Percentiles rank a stretch among this genome's conserved stretches.
These are phyloP conservation scores for Ceratocystiopsis sp. DNA, from an alignment of 2,329 filamentous ascomycete genomes.

Conservation along the genomic window DNA sequence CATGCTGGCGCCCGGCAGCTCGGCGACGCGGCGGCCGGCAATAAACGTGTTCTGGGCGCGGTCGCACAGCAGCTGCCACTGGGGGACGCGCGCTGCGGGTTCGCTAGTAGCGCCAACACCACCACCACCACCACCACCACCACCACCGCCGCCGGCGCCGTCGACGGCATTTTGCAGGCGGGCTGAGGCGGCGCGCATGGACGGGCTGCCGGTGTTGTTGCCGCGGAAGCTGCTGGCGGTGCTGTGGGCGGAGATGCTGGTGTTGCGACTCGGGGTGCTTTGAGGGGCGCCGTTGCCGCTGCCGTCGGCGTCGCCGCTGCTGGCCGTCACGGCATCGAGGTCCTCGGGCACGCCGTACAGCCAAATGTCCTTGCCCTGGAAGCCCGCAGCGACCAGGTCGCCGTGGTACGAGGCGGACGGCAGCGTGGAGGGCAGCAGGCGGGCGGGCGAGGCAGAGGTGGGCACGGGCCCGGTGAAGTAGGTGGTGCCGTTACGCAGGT, in stretches of 20 bases:
- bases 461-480: slow-evolving; percentile 60
- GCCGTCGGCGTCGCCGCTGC: neutral
- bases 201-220: slow-evolving; percentile 23
- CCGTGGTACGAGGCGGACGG: slow-evolving; percentile 53
- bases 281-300: slow-evolving; percentile 2
- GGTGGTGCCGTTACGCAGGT: slow-evolving; percentile 57
- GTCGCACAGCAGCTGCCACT: slow-evolving; percentile 54
- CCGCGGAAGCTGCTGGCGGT: slow-evolving; percentile 14
- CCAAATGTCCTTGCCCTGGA: slow-evolving; percentile 57
- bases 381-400: slow-evolving; percentile 57
- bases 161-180: slow-evolving; percentile 18
- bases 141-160: neutral
- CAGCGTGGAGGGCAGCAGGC: slow-evolving; percentile 48
- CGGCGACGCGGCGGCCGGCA: slow-evolving; percentile 45
- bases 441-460: slow-evolving; percentile 31
- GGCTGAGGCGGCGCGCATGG: slow-evolving; percentile 20
- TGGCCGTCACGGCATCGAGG: slow-evolving; percentile 42
- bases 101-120: slow-evolving; percentile 12
- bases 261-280: slow-evolving; percentile 9
- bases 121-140: no score
- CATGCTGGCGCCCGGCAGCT: slow-evolving; percentile 47
- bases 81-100: slow-evolving; percentile 28
- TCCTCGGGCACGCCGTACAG: slow-evolving; percentile 63
- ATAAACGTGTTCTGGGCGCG: slow-evolving; percentile 54
- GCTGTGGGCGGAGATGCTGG: slow-evolving; percentile 2